Base-by-base conservation (phyloP, 139 green algal genomes). In the Micractinium sp. region DNA sequence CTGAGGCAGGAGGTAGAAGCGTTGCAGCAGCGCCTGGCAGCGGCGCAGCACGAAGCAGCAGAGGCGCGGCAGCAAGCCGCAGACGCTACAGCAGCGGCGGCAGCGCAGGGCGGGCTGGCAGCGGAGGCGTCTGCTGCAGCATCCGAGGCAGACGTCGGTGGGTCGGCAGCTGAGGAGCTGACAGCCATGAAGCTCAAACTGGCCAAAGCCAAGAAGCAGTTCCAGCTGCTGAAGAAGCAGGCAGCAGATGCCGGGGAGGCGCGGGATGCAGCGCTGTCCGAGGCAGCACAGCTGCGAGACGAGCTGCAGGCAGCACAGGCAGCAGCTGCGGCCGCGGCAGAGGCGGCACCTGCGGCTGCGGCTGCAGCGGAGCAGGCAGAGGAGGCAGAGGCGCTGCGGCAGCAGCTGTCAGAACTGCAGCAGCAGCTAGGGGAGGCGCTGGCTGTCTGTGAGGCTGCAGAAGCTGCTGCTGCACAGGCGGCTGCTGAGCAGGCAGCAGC, bases 171-270 rank as follows among this genome's bases (percentile, higher is more conserved):
- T 19, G 87, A 85, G 36, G 87, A 88, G 81, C 47, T 90, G 12
- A 35, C 87, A 15, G 88, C 88, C 1, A 66, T 91, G 78, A 85
- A 83, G 66, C 74, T 76, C 0, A 90, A 91, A 81, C 39, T 91
- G 19, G 75, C 60, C 60, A 88, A 88, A 33, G 88, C 88, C 14
- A 89, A 89, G 41, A 88, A 89, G 88, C 88, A 88, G 81, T 88
- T 91, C 31, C 82, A 88, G 84, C 36, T 86, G 16, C 61, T 90
- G 31, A 90, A 90, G 86, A 79, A 85, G 86, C 86, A 90, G 38
- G 87, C 78, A 47, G 73, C 87, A 3, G 87, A 90, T 82, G 82
- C 82, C 2, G 78, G 38, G 35, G 79, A 84, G 39, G 88, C 61
- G 0, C 36, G 61, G 18, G 84, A 88, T 23, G 74, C 66, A 0